phyloP scores from a whole-genome alignment of 2,329 filamentous ascomycete genomes.

The Hansfordia pulvinata region DNA sequence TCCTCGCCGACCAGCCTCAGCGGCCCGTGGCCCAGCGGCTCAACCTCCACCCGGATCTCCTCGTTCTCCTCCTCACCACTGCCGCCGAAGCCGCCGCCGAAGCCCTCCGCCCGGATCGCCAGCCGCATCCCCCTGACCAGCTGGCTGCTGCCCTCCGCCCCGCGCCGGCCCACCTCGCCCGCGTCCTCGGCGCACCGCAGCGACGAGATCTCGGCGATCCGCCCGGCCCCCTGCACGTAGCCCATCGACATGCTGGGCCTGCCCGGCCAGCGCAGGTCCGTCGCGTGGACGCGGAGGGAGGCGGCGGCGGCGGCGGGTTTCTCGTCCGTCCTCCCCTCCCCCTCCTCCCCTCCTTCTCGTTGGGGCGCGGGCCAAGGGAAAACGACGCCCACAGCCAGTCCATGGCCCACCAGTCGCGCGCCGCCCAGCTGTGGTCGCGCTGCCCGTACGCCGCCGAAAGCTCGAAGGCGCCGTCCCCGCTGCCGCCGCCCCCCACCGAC shows the following conservation, averaged over 20 bases:
- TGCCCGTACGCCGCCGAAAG: background rate
- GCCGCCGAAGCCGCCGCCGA: too few species aligned
- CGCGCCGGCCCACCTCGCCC: background rate
- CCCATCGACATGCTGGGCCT: background rate
- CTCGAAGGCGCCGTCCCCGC: background rate
- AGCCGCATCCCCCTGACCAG: background rate
- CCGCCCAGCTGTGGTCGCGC: background rate
- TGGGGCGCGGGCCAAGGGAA: too few species aligned
- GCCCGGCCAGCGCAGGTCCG: background rate
- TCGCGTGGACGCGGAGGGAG: slow-evolving; percentile 1
- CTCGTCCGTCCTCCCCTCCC: too few species aligned
- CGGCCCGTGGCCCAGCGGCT: background rate
- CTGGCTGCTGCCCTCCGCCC: too few species aligned
- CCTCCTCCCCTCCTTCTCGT: background rate
- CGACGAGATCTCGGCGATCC: background rate
- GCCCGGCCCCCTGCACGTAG: background rate
- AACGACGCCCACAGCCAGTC: slow-evolving; percentile 1
- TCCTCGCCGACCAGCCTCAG: background rate
- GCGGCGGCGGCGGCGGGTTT: too few species aligned
- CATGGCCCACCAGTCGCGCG: slow-evolving; percentile 1
- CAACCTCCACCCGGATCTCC: background rate
- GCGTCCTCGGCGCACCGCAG: background rate
- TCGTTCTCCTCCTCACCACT: too few species aligned
- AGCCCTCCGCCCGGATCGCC: background rate
- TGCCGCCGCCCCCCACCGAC: background rate